Conservation (phyloP, 805 yeast genomes). For the Hanseniaspora lindneri region DNA sequence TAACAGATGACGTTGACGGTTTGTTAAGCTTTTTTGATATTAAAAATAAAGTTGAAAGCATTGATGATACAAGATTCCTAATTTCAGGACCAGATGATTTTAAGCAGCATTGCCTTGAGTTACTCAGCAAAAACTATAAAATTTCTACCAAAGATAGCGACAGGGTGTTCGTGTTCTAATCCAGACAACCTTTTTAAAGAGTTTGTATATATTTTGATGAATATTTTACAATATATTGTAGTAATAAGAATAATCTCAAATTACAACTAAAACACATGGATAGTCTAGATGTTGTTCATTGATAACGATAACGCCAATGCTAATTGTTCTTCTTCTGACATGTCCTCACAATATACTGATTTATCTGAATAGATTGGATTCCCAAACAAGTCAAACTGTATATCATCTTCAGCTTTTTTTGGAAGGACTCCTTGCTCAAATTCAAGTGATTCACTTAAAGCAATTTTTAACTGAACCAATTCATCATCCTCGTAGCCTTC, state of each 20-base stretch:
- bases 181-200: neutral
- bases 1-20: constrained; percentile 21
- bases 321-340: constrained; percentile 18
- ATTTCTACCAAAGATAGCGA: constrained; percentile 39
- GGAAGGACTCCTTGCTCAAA: constrained; percentile 12
- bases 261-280: too few species aligned
- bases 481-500: constrained; percentile 23
- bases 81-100: constrained; percentile 68
- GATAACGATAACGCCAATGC: constrained; percentile 29
- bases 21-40: neutral
- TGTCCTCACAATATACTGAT: neutral
- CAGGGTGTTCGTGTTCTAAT: constrained; percentile 47
- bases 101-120: constrained; percentile 45
- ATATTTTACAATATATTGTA: neutral
- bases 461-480: constrained; percentile 27
- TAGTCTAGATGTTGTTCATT: constrained; percentile 22
- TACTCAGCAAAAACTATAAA: constrained; percentile 46
- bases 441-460: constrained; percentile 26
- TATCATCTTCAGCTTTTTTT: neutral
- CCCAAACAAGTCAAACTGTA: constrained; percentile 2
- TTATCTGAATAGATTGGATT: constrained; percentile 2
- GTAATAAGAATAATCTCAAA: too few species aligned
- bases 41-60: constrained; percentile 15
- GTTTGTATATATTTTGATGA: too few species aligned
- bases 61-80: constrained; percentile 41